Evolutionary conservation across 169 alveolate species (phyloP).

Genomic region (Plasmodium billcollinsi): DNA sequence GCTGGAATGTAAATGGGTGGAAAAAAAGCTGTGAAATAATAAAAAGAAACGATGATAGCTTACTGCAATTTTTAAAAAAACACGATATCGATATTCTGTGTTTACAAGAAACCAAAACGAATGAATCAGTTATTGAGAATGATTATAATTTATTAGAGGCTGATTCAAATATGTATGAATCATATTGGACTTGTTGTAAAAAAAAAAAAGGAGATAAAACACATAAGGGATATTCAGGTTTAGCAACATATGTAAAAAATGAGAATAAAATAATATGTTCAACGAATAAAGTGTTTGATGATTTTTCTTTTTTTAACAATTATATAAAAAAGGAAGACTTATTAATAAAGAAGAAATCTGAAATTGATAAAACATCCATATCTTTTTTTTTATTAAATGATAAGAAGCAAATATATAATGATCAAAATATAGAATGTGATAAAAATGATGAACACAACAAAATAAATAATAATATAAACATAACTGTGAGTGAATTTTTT

Average conservation of each 20-base stretch:
- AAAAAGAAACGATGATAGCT: constrained; percentile 30
- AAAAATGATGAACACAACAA: background rate
- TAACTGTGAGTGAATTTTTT: constrained; percentile 15
- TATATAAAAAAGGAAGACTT: constrained; percentile 11
- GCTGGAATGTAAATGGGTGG: constrained; percentile 84
- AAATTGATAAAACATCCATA: constrained; percentile 28
- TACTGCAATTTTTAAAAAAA: constrained; percentile 34
- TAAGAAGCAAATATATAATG: background rate
- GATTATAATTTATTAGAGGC: constrained; percentile 49
- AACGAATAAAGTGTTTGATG: constrained; percentile 26
- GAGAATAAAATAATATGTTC: constrained; percentile 32
- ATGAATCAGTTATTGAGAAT: constrained; percentile 50
- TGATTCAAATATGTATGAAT: constrained; percentile 53
- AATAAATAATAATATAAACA: background rate
- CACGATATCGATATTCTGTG: constrained; percentile 76
- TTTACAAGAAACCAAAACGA: constrained; percentile 76
- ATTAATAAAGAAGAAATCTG: constrained; percentile 18
- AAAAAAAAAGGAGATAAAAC: constrained; percentile 26
- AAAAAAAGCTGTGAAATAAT: constrained; percentile 72
- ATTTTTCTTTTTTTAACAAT: constrained; percentile 37
- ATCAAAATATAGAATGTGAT: background rate
- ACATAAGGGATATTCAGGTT: constrained; percentile 61
- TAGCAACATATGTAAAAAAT: constrained; percentile 52
- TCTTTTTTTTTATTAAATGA: constrained; percentile 13
- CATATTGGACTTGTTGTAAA: constrained; percentile 66